phyloP scores from a whole-genome alignment of 108 stramenopile genomes.

The Schizochytrium sp. region DNA sequence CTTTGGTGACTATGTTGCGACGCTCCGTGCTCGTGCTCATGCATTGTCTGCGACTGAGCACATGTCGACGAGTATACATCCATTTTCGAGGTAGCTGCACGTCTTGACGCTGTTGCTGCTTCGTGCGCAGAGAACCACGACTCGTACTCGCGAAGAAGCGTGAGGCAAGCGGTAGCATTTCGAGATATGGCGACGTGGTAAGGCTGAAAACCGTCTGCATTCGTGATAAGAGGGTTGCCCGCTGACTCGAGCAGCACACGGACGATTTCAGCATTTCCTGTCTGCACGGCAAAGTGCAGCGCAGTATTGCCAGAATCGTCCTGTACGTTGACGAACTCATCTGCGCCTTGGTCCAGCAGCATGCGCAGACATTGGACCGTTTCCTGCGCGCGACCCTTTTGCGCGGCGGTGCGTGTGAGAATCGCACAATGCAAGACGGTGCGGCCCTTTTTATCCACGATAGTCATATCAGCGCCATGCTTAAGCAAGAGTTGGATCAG shows the following conservation, averaged over 20 bases:
- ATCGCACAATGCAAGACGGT: neutral
- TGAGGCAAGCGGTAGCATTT: neutral
- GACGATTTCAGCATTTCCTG: neutral
- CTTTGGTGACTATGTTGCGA: neutral
- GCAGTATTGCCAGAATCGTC: neutral
- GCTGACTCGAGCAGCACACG: neutral
- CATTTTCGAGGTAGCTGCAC: neutral
- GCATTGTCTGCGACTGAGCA: too few relatives aligned
- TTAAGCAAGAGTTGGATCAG: neutral
- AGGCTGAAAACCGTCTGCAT: neutral
- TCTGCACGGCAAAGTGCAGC: conserved; percentile 15
- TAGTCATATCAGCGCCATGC: neutral
- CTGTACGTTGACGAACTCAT: neutral
- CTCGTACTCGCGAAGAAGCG: neutral
- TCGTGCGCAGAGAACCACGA: neutral
- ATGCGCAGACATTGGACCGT: neutral
- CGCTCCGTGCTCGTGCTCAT: neutral
- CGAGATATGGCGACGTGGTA: neutral
- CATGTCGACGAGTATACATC: too few relatives aligned
- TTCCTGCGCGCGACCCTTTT: neutral
- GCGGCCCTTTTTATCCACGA: neutral
- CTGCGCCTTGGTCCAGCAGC: conserved; percentile 2
- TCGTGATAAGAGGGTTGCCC: neutral
- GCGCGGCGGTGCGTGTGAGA: neutral
- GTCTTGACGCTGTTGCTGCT: neutral